phyloP scores from a whole-genome alignment of 495 filamentous ascomycete species.

The Daldinia bambusicola region DNA sequence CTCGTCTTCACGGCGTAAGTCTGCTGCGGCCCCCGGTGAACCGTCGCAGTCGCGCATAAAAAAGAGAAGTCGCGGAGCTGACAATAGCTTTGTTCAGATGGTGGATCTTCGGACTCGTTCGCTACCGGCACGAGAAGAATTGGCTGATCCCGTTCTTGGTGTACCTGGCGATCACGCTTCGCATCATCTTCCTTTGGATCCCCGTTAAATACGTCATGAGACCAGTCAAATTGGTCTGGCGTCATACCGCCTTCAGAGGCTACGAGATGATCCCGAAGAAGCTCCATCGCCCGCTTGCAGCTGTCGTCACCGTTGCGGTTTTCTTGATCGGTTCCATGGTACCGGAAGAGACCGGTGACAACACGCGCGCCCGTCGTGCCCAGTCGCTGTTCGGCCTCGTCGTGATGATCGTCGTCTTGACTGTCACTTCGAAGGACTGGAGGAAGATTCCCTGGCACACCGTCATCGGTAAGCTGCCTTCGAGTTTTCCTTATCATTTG shows the following conservation, averaged over 20 bases:
- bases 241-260: conserved; percentile 65
- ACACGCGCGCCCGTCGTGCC: conserved; percentile 80
- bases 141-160: conserved; percentile 89
- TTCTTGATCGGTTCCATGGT: conserved; percentile 81
- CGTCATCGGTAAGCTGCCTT: conserved; percentile 66
- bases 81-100: conserved; percentile 63
- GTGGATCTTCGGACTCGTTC: conserved; percentile 86
- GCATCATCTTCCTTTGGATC: conserved; percentile 77
- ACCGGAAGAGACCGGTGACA: conserved; percentile 73
- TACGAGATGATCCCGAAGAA: conserved; percentile 69
- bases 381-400: conserved; percentile 82
- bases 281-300: conserved; percentile 67
- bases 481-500: neutral
- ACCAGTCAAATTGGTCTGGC: conserved; percentile 75
- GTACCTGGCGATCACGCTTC: conserved; percentile 77
- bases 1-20: conserved; percentile 51
- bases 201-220: conserved; percentile 71
- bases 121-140: conserved; percentile 75
- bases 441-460: conserved; percentile 83
- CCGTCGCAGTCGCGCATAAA: conserved; percentile 13
- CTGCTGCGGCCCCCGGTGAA: conserved; percentile 18
- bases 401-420: conserved; percentile 75
- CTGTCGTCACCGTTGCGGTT: conserved; percentile 68
- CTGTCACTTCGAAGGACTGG: conserved; percentile 74
- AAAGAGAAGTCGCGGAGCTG: conserved; percentile 18